A percentile compares a stretch with the other conserved stretches of the same genome.
Conservation (phyloP, 177 flowering plant genomes). For the Tripterygium wilfordii region DNA sequence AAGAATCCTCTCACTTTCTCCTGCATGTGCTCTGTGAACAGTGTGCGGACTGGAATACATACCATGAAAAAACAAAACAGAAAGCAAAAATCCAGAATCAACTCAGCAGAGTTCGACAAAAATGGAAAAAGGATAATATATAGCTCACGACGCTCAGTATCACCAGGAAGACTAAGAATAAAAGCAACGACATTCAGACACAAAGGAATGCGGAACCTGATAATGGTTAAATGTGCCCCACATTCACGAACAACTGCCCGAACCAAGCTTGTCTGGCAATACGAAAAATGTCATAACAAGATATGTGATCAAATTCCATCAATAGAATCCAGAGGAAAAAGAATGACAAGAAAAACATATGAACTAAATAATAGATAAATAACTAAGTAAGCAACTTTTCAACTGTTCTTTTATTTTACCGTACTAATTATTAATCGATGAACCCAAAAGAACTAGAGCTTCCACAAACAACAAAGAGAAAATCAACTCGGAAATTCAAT, state of each 20-base stretch:
- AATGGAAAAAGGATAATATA: too few species aligned
- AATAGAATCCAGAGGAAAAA: neutral
- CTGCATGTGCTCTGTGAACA: constrained; percentile 80
- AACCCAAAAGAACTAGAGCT: too few species aligned
- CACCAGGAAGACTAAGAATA: neutral
- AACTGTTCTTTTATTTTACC: too few species aligned
- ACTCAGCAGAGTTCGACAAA: too few species aligned
- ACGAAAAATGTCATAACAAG: constrained; percentile 1
- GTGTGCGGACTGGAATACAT: constrained; percentile 60
- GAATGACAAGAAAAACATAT: neutral
- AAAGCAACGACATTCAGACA: neutral
- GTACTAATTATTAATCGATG: too few species aligned
- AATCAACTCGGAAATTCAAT: too few species aligned
- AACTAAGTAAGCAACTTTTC: too few species aligned
- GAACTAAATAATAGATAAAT: too few species aligned
- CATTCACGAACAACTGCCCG: constrained; percentile 91
- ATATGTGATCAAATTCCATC: neutral
- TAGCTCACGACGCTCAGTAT: too few species aligned
- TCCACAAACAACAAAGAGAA: too few species aligned
- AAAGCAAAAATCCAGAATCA: neutral
- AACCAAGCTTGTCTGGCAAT: constrained; percentile 83
- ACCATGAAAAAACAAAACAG: constrained; percentile 5
- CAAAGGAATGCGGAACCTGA: constrained; percentile 42
- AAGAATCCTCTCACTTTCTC: constrained; percentile 84
- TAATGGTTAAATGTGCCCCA: constrained; percentile 62